phyloP scores from a whole-genome alignment of 2,329 filamentous ascomycete species.

The Leptographium flavum region DNA sequence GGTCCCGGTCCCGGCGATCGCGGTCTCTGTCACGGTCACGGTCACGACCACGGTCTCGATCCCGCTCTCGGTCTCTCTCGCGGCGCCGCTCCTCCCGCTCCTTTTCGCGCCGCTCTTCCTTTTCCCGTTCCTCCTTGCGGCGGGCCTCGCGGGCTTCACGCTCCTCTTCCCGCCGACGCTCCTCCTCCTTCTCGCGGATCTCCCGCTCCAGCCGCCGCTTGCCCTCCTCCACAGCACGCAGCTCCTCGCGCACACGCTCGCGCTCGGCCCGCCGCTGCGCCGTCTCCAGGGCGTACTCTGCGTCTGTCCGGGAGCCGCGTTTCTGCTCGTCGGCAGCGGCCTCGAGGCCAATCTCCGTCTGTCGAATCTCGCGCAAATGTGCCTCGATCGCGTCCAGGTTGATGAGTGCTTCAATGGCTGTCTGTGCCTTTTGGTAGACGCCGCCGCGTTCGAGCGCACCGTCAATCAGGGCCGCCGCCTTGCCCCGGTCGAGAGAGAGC shows the following conservation, averaged over 20 bases:
- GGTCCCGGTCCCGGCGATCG: constrained; percentile 14
- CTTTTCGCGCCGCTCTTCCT: constrained; percentile 26
- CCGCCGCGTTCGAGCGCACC: constrained; percentile 64
- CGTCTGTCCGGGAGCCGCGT: constrained; percentile 58
- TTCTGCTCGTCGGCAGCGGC: constrained; percentile 49
- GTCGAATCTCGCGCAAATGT: constrained; percentile 53
- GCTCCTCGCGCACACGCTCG: constrained; percentile 45
- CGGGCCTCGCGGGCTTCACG: constrained; percentile 18
- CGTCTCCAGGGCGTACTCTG: constrained; percentile 57
- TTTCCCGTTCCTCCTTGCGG: constrained; percentile 20
- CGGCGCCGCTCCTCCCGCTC: constrained; percentile 23
- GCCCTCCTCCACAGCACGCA: constrained; percentile 45
- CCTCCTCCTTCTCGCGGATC: constrained; percentile 33
- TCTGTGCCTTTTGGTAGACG: constrained; percentile 58
- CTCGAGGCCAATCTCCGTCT: constrained; percentile 54
- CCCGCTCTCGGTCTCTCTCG: constrained; percentile 23
- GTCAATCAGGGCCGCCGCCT: constrained; percentile 62
- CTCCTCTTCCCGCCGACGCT: constrained; percentile 19
- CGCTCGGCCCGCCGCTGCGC: constrained; percentile 44
- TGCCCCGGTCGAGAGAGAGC: constrained; percentile 57
- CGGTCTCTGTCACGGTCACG: constrained; percentile 16
- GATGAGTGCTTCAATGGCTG: constrained; percentile 53
- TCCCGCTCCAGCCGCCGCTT: constrained; percentile 43
- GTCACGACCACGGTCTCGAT: constrained; percentile 12
- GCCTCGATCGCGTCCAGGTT: constrained; percentile 53